Percentiles rank a stretch among this genome's conserved stretches.
These are phyloP conservation scores for Cicer yamashitae DNA, from an alignment of 306 rosid genomes.

Conservation along the genomic window DNA sequence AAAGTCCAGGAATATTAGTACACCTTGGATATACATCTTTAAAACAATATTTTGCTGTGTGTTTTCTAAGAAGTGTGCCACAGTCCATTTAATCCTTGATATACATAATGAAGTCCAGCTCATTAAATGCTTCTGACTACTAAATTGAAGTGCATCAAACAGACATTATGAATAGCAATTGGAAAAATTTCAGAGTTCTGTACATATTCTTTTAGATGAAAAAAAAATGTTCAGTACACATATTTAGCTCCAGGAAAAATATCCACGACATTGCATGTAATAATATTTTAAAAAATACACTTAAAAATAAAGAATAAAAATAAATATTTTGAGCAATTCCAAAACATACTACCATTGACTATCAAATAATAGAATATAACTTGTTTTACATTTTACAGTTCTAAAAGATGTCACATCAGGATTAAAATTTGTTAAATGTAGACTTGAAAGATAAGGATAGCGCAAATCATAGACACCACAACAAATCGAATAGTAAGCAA, in stretches of 20 bases:
- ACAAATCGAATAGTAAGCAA: constrained; percentile 19
- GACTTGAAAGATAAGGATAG: constrained; percentile 12
- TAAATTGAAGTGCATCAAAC: constrained; percentile 32
- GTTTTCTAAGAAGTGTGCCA: constrained; percentile 9
- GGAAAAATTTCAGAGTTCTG: background rate
- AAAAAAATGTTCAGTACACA: background rate
- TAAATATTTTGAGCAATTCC: constrained; percentile 1
- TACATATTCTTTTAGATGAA: background rate
- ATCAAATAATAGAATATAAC: constrained; percentile 13
- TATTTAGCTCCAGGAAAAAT: background rate
- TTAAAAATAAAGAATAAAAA: background rate
- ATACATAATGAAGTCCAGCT: constrained; percentile 4
- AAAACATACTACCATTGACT: constrained; percentile 1
- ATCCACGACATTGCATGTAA: background rate
- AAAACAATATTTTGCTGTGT: constrained; percentile 6
- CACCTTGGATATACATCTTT: constrained; percentile 28
- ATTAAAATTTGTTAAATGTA: background rate
- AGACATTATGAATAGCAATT: background rate
- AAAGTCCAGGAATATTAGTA: constrained; percentile 28
- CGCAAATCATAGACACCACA: constrained; percentile 10
- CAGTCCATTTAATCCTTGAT: constrained; percentile 16
- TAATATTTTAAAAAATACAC: background rate
- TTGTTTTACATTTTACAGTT: constrained; percentile 7
- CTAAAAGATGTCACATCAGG: background rate
- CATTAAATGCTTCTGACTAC: constrained; percentile 29